These are phyloP conservation scores for Hypoxylon perforatum DNA, from an alignment of 495 filamentous ascomycete genomes.

Conservation along the genomic window DNA sequence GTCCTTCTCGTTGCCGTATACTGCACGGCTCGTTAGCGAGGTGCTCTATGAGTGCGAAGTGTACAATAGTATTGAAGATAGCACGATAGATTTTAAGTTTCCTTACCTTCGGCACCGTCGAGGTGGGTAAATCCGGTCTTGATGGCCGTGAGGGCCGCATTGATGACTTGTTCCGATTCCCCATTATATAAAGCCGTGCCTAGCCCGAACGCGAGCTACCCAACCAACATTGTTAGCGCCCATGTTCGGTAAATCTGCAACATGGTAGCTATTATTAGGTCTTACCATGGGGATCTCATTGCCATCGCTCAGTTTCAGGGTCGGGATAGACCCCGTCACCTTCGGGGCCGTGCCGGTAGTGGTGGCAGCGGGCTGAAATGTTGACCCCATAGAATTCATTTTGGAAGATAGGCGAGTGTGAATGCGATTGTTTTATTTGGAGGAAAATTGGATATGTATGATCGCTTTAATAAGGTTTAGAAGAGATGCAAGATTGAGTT, in stretches of 20 bases:
- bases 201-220: conserved; percentile 79
- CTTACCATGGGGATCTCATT: conserved; percentile 77
- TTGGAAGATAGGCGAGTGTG: conserved; percentile 9
- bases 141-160: conserved; percentile 74
- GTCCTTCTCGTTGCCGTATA: conserved; percentile 82
- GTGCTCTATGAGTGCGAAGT: background rate
- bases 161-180: conserved; percentile 63
- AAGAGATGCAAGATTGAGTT: conserved; percentile 14
- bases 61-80: background rate
- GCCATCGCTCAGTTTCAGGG: conserved; percentile 76
- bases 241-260: background rate
- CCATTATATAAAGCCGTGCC: conserved; percentile 59
- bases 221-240: conserved; percentile 16
- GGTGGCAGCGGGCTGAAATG: conserved; percentile 41
- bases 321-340: conserved; percentile 50
- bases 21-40: conserved; percentile 48
- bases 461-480: background rate
- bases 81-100: background rate
- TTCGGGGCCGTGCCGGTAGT: conserved; percentile 45
- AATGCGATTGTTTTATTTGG: background rate
- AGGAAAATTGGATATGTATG: background rate
- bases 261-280: background rate
- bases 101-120: conserved; percentile 77
- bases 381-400: conserved; percentile 52
- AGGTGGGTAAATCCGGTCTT: conserved; percentile 78